Base-by-base conservation (phyloP, 148 eudicot species). In the Arctostaphylos glauca region DNA sequence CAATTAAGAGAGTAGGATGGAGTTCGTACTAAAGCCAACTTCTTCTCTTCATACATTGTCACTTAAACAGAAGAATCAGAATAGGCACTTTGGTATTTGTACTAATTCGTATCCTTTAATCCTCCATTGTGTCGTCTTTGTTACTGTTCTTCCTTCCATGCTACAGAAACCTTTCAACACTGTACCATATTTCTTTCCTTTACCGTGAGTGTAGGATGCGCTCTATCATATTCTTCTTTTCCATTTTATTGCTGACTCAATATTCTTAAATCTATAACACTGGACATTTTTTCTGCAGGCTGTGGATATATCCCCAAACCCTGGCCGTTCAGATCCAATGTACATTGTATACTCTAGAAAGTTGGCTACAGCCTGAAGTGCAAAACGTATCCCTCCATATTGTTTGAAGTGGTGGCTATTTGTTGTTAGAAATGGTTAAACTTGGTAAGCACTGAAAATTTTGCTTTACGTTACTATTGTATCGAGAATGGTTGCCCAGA, bases 291-390 rank as follows among this genome's bases (percentile, higher is more conserved):
- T 56, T 60, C n/a, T 91, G 88, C 88, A 96, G 97, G 98, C 95
- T 50, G 93, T 93, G 74, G 95, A 94, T 84, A 94, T 96, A 91
- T 94, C 99, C 48, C 99, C 99, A 0, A 96, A 94, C 49, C 94
- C 98, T 3, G 99, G 99, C 47, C 93, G 95, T 44, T 92, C 99
- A 48, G 99, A 96, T 82, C 99, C 99, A 0, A 96, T 96, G 98
- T 96, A 93, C 80, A 83, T 96, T 53, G 99, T 96, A 41, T 88
- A 86, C 83, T 96, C 99, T 49, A 87, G 92, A 85, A 96, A 94
- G 90, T 71, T 92, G 81, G 83, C 90, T 74, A 85, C 92, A 47
- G 92, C 90, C 43, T 88, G 89, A 91, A 84, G 64, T 7, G 4
- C 21, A 64, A 64, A 64, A 64, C 5, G 70, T 10, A 9, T 13